Percentiles rank a stretch among this genome's conserved stretches.
Conservation (phyloP, 148 eudicot species). For the Amaranthus cruentus region DNA sequence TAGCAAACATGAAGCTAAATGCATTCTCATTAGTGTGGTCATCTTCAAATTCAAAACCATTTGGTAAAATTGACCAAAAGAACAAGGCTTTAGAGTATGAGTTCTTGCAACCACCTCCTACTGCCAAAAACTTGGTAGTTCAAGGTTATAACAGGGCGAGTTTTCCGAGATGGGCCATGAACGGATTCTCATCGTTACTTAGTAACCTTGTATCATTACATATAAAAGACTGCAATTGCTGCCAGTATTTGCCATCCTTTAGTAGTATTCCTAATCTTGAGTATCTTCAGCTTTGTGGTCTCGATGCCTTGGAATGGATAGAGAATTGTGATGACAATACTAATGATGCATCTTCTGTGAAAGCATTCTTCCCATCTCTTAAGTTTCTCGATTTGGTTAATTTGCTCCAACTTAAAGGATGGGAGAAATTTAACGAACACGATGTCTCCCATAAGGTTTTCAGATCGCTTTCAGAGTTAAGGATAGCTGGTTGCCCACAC, state of each 20-base stretch:
- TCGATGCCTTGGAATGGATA: conserved; percentile 1
- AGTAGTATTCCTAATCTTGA: not conserved
- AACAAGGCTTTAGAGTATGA: not conserved
- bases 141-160: not conserved
- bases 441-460: not conserved
- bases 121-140: not conserved
- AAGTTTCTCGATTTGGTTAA: not conserved
- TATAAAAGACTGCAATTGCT: not conserved
- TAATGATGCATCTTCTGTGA: not conserved
- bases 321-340: not conserved
- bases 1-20: not conserved
- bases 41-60: not conserved
- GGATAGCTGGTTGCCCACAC: not conserved
- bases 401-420: not conserved
- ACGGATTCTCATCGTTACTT: not conserved
- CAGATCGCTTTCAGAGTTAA: not conserved
- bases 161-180: not conserved
- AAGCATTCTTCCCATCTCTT: conserved; percentile 3
- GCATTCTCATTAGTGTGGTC: not conserved
- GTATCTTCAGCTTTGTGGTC: not conserved
- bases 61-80: not conserved
- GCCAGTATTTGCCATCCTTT: not conserved
- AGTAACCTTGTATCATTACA: not conserved
- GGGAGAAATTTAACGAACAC: not conserved
- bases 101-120: not conserved